Evolutionary conservation across 371 early-diverging fungal genomes (phyloP).

Genomic region (Apophysomyces trapeziformis): DNA sequence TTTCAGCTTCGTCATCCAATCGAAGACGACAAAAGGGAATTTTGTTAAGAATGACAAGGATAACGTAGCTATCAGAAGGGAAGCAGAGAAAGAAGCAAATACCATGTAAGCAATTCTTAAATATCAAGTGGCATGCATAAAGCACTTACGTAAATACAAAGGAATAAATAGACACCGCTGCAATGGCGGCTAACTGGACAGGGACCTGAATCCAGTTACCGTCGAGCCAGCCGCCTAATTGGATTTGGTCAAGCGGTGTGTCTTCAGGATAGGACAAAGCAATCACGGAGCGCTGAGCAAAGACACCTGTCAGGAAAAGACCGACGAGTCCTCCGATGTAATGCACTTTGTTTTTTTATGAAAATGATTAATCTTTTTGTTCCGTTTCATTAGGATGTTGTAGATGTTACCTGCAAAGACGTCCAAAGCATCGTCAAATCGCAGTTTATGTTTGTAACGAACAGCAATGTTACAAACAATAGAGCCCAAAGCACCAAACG

Average conservation of each 20-base stretch:
- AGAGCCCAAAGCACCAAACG: conserved; percentile 69
- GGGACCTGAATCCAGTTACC: conserved; percentile 69
- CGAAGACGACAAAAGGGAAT: conserved; percentile 61
- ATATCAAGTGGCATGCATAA: no score
- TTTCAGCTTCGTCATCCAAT: conserved; percentile 62
- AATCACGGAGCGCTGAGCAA: conserved; percentile 66
- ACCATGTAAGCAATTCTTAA: no score
- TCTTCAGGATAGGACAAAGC: conserved; percentile 66
- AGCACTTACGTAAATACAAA: conserved; percentile 57
- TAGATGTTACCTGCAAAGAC: conserved; percentile 51
- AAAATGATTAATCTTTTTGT: background rate
- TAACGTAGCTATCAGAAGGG: conserved; percentile 34
- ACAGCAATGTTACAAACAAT: conserved; percentile 68
- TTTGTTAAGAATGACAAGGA: conserved; percentile 52
- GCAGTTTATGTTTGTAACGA: conserved; percentile 63
- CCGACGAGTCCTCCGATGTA: conserved; percentile 79
- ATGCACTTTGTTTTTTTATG: conserved; percentile 40
- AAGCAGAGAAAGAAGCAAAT: conserved; percentile 1
- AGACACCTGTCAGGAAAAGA: conserved; percentile 70
- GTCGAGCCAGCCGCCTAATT: conserved; percentile 69
- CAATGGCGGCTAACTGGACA: conserved; percentile 63
- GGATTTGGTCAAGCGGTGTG: conserved; percentile 47
- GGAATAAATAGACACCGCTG: conserved; percentile 62
- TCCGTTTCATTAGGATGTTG: background rate
- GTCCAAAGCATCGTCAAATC: conserved; percentile 81